phyloP scores from a whole-genome alignment of 2,329 filamentous ascomycete genomes.

The Xenoacremonium recifei region DNA sequence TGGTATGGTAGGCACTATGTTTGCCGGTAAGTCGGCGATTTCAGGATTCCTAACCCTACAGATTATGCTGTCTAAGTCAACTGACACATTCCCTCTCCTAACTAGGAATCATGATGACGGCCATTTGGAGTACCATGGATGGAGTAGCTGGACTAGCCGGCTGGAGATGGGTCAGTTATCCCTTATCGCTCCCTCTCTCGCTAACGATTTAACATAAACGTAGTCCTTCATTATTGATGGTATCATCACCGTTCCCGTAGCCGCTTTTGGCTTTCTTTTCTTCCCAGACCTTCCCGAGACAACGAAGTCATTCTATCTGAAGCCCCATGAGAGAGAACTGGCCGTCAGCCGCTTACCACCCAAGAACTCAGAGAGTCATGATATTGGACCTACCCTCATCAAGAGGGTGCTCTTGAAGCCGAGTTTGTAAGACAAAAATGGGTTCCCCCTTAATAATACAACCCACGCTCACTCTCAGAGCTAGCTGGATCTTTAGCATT shows the following conservation, averaged over 20 bases:
- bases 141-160: slow-evolving; percentile 45
- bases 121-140: slow-evolving; percentile 34
- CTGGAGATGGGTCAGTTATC: slow-evolving; percentile 53
- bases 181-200: too few relatives aligned
- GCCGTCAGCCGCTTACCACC: slow-evolving; percentile 42
- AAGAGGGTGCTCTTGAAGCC: slow-evolving; percentile 17
- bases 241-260: slow-evolving; percentile 39
- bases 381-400: slow-evolving; percentile 18
- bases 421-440: slow-evolving; percentile 24
- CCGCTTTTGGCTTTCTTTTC: slow-evolving; percentile 32
- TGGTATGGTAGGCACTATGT: slow-evolving; percentile 55
- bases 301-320: slow-evolving; percentile 41
- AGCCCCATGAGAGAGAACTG: slow-evolving; percentile 43
- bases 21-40: slow-evolving; percentile 41
- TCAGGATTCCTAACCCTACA: background rate
- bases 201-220: too few relatives aligned
- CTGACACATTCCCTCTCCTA: too few relatives aligned
- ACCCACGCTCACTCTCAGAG: too few relatives aligned
- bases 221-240: slow-evolving; percentile 74
- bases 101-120: too few relatives aligned
- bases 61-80: slow-evolving; percentile 52
- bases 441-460: too few relatives aligned
- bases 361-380: slow-evolving; percentile 23
- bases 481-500: too few relatives aligned
- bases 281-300: slow-evolving; percentile 46